A percentile compares a stretch with the other conserved stretches of the same genome.
Evolutionary conservation across 2,329 filamentous ascomycete species (phyloP).

Genomic region (Cercospora sp.): DNA sequence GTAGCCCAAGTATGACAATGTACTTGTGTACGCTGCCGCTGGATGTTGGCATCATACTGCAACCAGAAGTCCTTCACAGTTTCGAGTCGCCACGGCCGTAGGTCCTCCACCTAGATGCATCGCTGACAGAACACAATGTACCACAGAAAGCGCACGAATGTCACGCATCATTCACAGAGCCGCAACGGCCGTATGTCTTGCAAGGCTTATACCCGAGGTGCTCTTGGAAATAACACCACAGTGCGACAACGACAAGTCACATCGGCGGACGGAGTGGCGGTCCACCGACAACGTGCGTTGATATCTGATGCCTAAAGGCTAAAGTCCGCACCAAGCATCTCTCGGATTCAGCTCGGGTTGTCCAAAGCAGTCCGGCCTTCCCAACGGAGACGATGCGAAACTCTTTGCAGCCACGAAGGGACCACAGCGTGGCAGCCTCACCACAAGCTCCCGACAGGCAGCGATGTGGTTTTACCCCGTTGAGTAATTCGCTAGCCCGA

Average conservation of each 20-base stretch:
- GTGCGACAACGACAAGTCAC: background rate
- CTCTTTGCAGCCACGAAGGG: slow-evolving; percentile 1
- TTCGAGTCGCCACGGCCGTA: background rate
- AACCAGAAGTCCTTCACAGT: background rate
- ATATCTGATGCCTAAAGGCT: slow-evolving; percentile 1
- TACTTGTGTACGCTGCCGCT: background rate
- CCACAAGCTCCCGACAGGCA: background rate
- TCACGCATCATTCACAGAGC: background rate
- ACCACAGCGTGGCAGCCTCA: background rate
- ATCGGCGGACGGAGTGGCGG: background rate
- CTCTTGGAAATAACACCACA: background rate
- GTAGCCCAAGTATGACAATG: background rate
- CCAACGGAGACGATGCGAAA: slow-evolving; percentile 5
- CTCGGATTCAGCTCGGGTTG: background rate
- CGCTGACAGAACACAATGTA: background rate
- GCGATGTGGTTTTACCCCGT: background rate
- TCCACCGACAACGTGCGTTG: background rate
- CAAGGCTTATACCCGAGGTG: background rate
- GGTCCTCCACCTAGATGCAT: background rate
- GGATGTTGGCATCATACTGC: background rate
- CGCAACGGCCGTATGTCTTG: background rate
- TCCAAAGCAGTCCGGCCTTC: background rate
- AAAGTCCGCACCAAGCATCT: background rate
- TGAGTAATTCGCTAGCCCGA: slow-evolving; percentile 4
- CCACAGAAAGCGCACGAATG: background rate